Evolutionary conservation across 139 green algal genomes (phyloP).

Genomic region (Auxenochlorella protothecoides): DNA sequence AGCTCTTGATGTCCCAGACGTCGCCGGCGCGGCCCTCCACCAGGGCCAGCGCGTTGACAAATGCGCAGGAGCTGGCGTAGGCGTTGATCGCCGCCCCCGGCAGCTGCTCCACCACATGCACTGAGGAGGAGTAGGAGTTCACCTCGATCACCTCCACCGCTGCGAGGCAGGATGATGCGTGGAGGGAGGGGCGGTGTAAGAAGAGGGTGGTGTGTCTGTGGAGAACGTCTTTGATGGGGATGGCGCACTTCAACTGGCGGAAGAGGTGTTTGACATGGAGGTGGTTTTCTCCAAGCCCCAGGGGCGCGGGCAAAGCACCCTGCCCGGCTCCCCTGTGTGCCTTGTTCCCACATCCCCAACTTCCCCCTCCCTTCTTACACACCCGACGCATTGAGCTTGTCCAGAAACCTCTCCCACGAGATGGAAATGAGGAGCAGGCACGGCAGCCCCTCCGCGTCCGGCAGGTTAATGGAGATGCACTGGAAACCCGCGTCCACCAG

Average conservation of each 20-base stretch:
- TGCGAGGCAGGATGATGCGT: background rate
- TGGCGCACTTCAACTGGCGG: background rate
- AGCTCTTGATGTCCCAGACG: background rate
- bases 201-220: no score
- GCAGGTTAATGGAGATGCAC: background rate
- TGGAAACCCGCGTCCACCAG: background rate
- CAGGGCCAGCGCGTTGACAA: background rate
- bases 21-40: background rate
- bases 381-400: background rate
- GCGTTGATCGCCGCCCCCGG: background rate
- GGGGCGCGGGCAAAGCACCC: no score
- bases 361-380: background rate
- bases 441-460: no score
- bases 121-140: background rate
- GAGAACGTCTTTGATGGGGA: background rate
- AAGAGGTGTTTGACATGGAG: background rate
- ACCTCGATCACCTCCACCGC: background rate
- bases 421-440: background rate
- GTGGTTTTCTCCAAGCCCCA: background rate
- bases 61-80: background rate
- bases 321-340: no score
- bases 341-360: background rate
- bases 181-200: background rate
- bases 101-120: no score
- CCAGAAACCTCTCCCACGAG: background rate